Evolutionary conservation across 441 rosid species (phyloP).

Genomic region (Euphorbia neoarborescens): DNA sequence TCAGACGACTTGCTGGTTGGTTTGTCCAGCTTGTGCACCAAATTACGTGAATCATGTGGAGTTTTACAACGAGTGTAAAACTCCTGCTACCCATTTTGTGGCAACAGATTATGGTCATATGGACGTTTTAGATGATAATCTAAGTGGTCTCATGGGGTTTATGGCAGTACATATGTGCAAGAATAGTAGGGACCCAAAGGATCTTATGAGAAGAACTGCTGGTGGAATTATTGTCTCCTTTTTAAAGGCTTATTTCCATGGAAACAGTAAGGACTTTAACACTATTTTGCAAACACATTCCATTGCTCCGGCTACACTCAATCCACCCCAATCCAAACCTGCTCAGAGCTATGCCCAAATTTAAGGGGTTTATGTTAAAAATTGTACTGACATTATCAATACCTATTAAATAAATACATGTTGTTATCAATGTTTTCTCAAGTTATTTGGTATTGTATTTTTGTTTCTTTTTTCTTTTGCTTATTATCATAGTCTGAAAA

Average conservation of each 20-base stretch:
- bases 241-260: conserved; percentile 24
- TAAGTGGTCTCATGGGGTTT: conserved; percentile 10
- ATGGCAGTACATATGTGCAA: conserved; percentile 19
- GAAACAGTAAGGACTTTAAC: conserved; percentile 18
- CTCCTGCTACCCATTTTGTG: conserved; percentile 30
- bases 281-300: conserved; percentile 25
- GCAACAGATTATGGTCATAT: conserved; percentile 41
- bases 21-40: conserved; percentile 37
- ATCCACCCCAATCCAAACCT: conserved; percentile 8
- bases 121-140: conserved; percentile 41
- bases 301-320: conserved; percentile 29
- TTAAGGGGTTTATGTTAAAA: not conserved
- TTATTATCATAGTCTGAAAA: no score
- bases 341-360: not conserved
- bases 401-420: no score
- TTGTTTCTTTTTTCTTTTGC: no score
- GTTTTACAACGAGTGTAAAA: conserved; percentile 36
- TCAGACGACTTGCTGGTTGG: not conserved
- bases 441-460: no score
- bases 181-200: conserved; percentile 24
- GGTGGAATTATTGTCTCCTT: conserved; percentile 46
- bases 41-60: conserved; percentile 33
- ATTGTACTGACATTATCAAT: no score
- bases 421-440: no score
- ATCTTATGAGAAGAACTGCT: conserved; percentile 34